A percentile compares a stretch with the other conserved stretches of the same genome.
Evolutionary conservation across 2,329 filamentous ascomycete species (phyloP).

Genomic region (Ascochyta clinopodiicola): DNA sequence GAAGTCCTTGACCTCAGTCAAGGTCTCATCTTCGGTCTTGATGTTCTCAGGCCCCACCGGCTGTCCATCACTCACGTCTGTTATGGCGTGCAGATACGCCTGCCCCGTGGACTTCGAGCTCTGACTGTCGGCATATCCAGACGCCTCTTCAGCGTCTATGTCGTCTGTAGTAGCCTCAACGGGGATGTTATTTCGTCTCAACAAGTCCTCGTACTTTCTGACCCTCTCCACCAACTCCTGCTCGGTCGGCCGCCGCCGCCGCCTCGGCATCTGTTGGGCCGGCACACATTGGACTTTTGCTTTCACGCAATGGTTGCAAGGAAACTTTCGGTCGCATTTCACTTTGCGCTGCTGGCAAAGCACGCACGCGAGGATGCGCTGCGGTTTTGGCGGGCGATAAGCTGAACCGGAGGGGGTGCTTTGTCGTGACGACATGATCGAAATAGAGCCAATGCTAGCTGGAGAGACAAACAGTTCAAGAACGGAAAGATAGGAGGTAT

Average conservation of each 20-base stretch:
- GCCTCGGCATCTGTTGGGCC: constrained; percentile 58
- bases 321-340: constrained; percentile 48
- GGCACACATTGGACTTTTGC: constrained; percentile 46
- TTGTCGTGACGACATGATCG: constrained; percentile 21
- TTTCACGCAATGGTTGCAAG: constrained; percentile 44
- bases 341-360: constrained; percentile 67
- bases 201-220: constrained; percentile 69
- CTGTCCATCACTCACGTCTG: not conserved
- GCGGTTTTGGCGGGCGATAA: constrained; percentile 33
- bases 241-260: constrained; percentile 70
- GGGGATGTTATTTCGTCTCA: constrained; percentile 70
- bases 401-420: constrained; percentile 2
- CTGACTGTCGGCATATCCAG: not conserved
- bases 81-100: not conserved
- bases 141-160: not conserved
- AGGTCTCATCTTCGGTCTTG: constrained; percentile 14
- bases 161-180: constrained; percentile 61
- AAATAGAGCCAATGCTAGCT: not conserved
- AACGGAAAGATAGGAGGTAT: not conserved
- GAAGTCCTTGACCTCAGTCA: constrained; percentile 21
- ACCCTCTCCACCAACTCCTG: constrained; percentile 73
- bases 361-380: constrained; percentile 65
- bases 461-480: not conserved
- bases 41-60: constrained; percentile 21
- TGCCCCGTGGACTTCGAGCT: not conserved